Base-by-base conservation (phyloP, 208 protist species). In the Ichthyophonus hoferi region DNA sequence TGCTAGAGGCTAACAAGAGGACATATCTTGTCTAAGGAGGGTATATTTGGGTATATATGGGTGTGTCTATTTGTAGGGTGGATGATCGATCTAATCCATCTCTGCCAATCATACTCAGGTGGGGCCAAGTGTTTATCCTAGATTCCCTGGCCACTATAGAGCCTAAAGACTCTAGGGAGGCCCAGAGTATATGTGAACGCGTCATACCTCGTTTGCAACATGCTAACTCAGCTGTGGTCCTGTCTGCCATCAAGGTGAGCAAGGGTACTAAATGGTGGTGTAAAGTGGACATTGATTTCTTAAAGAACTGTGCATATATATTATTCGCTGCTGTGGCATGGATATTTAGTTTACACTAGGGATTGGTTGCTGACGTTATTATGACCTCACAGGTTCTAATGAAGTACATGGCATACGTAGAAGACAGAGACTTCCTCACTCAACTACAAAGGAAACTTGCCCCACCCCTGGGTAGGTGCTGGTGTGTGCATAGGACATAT, bases 81-180 rank as follows among this genome's bases (percentile, higher is more conserved):
- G n/a, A n/a, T n/a, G n/a, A n/a, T n/a, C n/a, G n/a, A n/a, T n/a
- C n/a, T n/a, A n/a, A n/a, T n/a, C n/a, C n/a, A n/a, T n/a, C n/a
- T n/a, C n/a, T n/a, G n/a, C n/a, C n/a, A 12, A 90, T n/a, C 50
- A 37, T 24, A 34, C 17, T 17, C 58, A 93, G 91, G 90, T 99
- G 98, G 98, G 98, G 98, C 3, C 98, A 99, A 92, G 92, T 98
- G 86, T 98, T 96, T 91, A 97, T 99, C 67, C 93, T 99, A 2
- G 98, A 99, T 91, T 91, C 97, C 35, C 89, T 99, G 17, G 91
- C 96, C 0, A 90, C 91, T 7, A 97, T 97, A 87, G 90, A 83
- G 0, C 96, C 96, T 14, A 84, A 17, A 50, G 81, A 83, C 42
- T 34, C 24, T 12, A 33, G 77, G 2, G 88, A 90, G 92, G 93